phyloP scores from a whole-genome alignment of 1,284 basidiomycete species.

The Fomitopsis palustris region DNA sequence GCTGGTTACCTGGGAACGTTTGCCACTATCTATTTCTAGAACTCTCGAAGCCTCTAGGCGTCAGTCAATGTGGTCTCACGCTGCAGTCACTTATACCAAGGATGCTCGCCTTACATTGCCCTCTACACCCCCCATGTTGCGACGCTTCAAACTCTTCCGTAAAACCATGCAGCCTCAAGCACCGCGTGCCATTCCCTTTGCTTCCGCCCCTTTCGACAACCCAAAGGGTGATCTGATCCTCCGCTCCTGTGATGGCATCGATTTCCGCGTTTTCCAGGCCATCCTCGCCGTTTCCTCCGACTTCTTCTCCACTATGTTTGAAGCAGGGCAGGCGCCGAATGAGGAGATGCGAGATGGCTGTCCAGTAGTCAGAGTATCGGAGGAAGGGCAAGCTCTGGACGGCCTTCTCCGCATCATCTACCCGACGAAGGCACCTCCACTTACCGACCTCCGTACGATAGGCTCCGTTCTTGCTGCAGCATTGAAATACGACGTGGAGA shows the following conservation, averaged over 20 bases:
- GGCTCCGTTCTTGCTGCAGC: neutral
- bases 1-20: too few species aligned
- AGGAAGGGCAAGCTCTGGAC: constrained; percentile 30
- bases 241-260: neutral
- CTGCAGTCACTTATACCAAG: too few species aligned
- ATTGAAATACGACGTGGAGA: neutral
- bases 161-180: too few species aligned
- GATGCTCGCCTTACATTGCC: too few species aligned
- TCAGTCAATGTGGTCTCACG: too few species aligned
- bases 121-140: too few species aligned
- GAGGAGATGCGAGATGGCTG: neutral
- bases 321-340: neutral
- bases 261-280: constrained; percentile 11
- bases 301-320: constrained; percentile 17
- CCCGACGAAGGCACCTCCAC: neutral
- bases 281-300: constrained; percentile 20
- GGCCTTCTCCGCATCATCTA: constrained; percentile 29
- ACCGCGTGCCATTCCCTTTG: constrained; percentile 12
- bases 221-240: constrained; percentile 2
- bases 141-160: neutral
- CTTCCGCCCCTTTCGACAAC: constrained; percentile 3
- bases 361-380: constrained; percentile 26
- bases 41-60: too few species aligned
- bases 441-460: neutral
- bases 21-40: too few species aligned